Base-by-base conservation (phyloP, 805 yeast genomes). In the Saccharomycopsis amapae region DNA sequence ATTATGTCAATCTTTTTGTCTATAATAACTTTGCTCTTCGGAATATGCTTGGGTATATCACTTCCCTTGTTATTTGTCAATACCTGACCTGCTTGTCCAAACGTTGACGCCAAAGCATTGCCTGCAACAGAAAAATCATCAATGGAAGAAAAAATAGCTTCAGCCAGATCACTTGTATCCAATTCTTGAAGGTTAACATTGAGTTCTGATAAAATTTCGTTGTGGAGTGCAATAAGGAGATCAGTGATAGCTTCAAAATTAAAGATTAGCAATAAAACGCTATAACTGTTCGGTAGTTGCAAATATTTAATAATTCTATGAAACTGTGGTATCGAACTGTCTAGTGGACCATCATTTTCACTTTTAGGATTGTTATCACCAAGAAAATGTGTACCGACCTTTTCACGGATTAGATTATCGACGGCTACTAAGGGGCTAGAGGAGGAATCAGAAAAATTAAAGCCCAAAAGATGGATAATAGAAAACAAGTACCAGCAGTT, bases 231-330 rank as follows among this genome's bases (percentile, higher is more conserved):
- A 12, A 26, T 26, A 9, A 26, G 12, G 12, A 9, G 12, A 26
- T 26, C 30, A 12, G 12, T 26, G 10, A 26, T 9, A 26, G 30
- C 12, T 37, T 37, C 40, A 18, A 37, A 37, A 22, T 24, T 20
- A 9, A 37, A 15, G 13, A 37, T 37, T 6, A 37, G 13, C 30
- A 37, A 22, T 22, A 37, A 15, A 22, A 37, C 22, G 5, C 15
- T 20, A 37, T 37, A 37, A 23, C 40, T 37, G 17, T 37, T 18
- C 5, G 40, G 40, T 22, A 37, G 40, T 24, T 37, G 40, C 5
- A 37, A 7, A 4, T 6, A 22, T 22, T 22, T 37, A 4, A 37
- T 24, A 15, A 15, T 20, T 5, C 24, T 13, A 37, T 9, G 24
- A 22, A 37, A 24, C 30, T 35, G 38, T 10, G 18, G n/a, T n/a